phyloP scores from a whole-genome alignment of 148 eudicot species.

The Heliosperma pusillum region DNA sequence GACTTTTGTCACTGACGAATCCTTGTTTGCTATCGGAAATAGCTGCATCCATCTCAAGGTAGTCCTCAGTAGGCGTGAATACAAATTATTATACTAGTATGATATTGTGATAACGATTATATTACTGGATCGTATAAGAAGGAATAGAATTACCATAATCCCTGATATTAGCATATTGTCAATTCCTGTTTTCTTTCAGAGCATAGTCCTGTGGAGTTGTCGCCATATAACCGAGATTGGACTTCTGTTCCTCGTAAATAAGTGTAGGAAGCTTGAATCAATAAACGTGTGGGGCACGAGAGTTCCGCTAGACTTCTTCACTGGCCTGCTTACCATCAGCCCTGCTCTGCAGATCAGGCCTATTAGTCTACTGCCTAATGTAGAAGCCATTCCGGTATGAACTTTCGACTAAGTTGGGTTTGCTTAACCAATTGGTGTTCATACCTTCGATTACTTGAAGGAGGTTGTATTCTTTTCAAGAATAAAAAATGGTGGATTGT shows the following conservation, averaged over 20 bases:
- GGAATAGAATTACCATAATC: not conserved
- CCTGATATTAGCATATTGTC: not conserved
- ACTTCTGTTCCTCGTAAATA: constrained; percentile 59
- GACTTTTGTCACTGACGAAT: constrained; percentile 73
- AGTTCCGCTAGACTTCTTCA: constrained; percentile 65
- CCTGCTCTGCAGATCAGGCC: constrained; percentile 81
- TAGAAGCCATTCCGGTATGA: constrained; percentile 35
- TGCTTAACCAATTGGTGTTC: not conserved
- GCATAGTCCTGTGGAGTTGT: constrained; percentile 76
- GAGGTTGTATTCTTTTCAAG: not conserved
- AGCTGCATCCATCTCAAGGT: constrained; percentile 76
- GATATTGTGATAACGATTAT: not conserved
- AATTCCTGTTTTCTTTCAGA: constrained; percentile 33
- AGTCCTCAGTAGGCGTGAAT: not conserved
- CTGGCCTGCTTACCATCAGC: constrained; percentile 54
- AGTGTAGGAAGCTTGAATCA: constrained; percentile 61
- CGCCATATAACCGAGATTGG: constrained; percentile 85
- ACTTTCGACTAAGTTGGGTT: constrained; percentile 28
- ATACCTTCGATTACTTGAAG: not conserved
- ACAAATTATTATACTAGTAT: not conserved
- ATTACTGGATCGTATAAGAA: too few species aligned
- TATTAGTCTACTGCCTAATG: constrained; percentile 34
- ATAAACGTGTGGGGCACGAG: constrained; percentile 82
- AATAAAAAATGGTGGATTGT: not conserved
- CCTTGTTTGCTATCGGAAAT: constrained; percentile 71